Evolutionary conservation across 2,329 filamentous ascomycete genomes (phyloP).

Genomic region (Nothophoma quercina): DNA sequence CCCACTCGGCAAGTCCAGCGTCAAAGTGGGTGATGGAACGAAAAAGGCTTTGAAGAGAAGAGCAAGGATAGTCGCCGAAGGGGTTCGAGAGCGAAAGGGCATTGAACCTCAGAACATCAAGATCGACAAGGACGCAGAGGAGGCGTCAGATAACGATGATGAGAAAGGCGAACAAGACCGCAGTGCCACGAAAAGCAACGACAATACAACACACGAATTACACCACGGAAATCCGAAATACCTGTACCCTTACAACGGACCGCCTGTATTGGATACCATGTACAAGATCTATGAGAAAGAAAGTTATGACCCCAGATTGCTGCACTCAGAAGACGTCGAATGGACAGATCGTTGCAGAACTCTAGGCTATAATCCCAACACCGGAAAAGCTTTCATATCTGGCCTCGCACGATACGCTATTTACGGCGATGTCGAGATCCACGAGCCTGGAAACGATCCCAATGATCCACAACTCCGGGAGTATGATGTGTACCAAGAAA

Average conservation of each 20-base stretch:
- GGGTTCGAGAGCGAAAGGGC: not conserved
- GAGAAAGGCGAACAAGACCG: no score
- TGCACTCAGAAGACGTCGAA: conserved; percentile 14
- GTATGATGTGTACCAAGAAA: conserved; percentile 12
- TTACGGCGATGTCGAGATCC: conserved; percentile 13
- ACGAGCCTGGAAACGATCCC: conserved; percentile 16
- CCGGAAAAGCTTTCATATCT: conserved; percentile 25
- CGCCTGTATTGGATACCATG: no score
- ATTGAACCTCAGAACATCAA: no score
- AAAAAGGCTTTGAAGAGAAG: conserved; percentile 13
- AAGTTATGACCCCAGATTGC: conserved; percentile 23
- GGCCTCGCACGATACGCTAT: conserved; percentile 20
- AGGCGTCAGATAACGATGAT: not conserved
- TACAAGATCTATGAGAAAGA: conserved; percentile 14
- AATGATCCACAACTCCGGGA: conserved; percentile 8
- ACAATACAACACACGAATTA: no score
- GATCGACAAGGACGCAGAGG: no score
- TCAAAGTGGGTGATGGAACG: conserved; percentile 15
- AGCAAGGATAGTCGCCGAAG: conserved; percentile 1
- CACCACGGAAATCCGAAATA: no score
- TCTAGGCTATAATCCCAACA: conserved; percentile 23
- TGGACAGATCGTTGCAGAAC: conserved; percentile 23
- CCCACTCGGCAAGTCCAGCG: conserved; percentile 1
- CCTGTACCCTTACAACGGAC: no score
- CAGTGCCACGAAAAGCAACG: no score